Evolutionary conservation across 257 asterid species (phyloP), one percentile per base, ranked within the genome.

Genomic region (Forsythia suspensa): DNA sequence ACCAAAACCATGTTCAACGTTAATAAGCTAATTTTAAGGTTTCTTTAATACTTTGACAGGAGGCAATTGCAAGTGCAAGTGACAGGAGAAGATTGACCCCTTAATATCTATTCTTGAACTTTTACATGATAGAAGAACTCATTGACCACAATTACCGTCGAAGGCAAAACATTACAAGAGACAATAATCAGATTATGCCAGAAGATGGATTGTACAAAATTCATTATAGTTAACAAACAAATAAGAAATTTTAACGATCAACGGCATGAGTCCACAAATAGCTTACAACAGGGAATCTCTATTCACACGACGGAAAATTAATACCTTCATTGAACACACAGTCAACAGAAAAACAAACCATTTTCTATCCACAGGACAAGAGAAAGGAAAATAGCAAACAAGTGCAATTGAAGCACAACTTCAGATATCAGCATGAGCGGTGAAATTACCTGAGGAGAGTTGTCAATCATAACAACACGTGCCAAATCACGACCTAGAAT

Each of bases 401-500:
- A 8, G 18, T 8, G 38, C 21, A 36, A 42, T 71, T 20, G 39
- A 43, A 40, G 55, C 12, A 57, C 21, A 21, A 18, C 20, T 72
- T 72, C 41, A 13, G 8, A 44, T 42, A 8, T 44, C 13, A 1
- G 18, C 15, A 63, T 13, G 0, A 63, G 16, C 13, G 1, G 70
- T 9, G 42, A 75, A 48, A 81, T 66, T 87, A 94, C 99, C 99
- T 94, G 99, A 34, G 99, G 99, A 75, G 99, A 96, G 87, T 96
- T 96, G 79, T 96, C 99, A 8, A 96, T 80, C 70, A 96, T 96
- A 73, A 96, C 87, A 73, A 94, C 97, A 44, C 70, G 95, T 1
- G 97, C 86, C 84, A 96, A 85, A 84, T 96, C 99, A 77, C 99
- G 98, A 75, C 99, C 99, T 81, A 96, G 99, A 88, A 94, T 91